Evolutionary conservation across 192 early-diverging fungal genomes (phyloP).

Genomic region (Coemansia sp.): DNA sequence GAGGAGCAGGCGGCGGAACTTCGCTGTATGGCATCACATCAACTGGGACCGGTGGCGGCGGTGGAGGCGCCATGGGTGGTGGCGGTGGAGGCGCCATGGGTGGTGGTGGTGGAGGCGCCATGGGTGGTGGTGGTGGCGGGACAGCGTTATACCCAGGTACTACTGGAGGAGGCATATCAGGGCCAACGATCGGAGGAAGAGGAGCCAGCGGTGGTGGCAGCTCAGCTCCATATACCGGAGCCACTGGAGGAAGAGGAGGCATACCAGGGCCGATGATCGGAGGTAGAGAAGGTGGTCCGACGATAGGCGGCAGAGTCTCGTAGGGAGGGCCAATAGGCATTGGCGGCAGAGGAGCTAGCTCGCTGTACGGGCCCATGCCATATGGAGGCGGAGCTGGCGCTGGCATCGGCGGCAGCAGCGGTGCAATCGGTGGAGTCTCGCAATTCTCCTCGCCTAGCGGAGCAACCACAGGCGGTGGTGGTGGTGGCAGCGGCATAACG

Average conservation of each 20-base stretch:
- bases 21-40: constrained; percentile 24
- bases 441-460: constrained; percentile 30
- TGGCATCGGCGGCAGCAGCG: constrained; percentile 18
- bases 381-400: constrained; percentile 3
- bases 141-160: constrained; percentile 13
- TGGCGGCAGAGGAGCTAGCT: constrained; percentile 15
- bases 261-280: constrained; percentile 19
- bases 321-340: constrained; percentile 8
- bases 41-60: constrained; percentile 3
- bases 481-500: constrained; percentile 9
- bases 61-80: background rate
- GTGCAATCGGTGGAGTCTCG: constrained; percentile 23
- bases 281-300: constrained; percentile 16
- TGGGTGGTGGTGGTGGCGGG: background rate
- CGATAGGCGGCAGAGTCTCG: constrained; percentile 13
- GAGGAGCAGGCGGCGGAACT: constrained; percentile 13
- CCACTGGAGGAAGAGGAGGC: constrained; percentile 14
- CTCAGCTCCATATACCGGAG: background rate
- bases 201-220: constrained; percentile 12
- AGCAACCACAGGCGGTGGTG: constrained; percentile 7
- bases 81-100: background rate
- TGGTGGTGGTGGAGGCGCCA: background rate
- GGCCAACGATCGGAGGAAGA: constrained; percentile 1
- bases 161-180: background rate
- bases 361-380: constrained; percentile 22